Evolutionary conservation across 345 rosid genomes (phyloP).

Genomic region (Eucalyptus virginea): DNA sequence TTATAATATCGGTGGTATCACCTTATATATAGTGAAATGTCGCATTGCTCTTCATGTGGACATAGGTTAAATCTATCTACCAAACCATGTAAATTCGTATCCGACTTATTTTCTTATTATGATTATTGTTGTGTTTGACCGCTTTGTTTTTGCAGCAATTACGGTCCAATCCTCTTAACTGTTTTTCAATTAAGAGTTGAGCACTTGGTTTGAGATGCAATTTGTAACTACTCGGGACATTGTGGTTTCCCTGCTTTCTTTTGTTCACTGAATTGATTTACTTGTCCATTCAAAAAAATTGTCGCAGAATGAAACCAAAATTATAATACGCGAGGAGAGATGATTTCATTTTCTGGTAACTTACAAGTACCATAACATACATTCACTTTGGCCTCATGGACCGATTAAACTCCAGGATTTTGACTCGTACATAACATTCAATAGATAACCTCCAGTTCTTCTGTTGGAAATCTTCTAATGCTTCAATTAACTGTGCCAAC

Average conservation of each 20-base stretch:
- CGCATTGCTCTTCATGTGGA: neutral
- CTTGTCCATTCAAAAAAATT: too few species aligned
- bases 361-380: neutral
- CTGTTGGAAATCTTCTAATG: neutral
- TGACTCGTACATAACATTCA: neutral
- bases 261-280: too few species aligned
- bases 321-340: neutral
- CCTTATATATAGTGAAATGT: neutral
- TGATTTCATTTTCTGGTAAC: neutral
- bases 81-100: neutral
- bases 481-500: too few species aligned
- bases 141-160: neutral
- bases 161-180: too few species aligned
- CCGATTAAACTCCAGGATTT: neutral
- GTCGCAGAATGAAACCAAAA: neutral
- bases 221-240: too few species aligned
- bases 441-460: neutral
- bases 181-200: too few species aligned
- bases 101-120: neutral
- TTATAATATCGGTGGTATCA: neutral
- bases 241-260: neutral
- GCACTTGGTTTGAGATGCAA: too few species aligned
- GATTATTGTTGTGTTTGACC: neutral
- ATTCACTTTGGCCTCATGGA: neutral
- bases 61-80: neutral